phyloP scores from a whole-genome alignment of 106 monocot genomes.

The Dioscorea alata region DNA sequence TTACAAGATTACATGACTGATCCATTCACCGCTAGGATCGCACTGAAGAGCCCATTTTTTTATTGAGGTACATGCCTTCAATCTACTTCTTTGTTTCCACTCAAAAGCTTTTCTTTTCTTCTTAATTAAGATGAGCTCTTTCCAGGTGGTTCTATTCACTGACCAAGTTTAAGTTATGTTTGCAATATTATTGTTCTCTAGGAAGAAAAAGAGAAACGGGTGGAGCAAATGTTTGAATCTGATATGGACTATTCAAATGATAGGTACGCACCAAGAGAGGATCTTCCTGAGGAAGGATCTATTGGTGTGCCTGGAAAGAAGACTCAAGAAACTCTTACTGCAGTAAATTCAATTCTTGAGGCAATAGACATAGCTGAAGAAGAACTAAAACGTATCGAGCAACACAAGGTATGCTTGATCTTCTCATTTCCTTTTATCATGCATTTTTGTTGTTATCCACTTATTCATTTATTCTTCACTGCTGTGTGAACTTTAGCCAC shows the following conservation, averaged over 20 bases:
- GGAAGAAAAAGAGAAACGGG: conserved; percentile 92
- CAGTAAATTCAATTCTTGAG: conserved; percentile 79
- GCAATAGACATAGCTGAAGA: conserved; percentile 79
- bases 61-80: conserved; percentile 46
- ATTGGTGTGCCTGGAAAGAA: conserved; percentile 76
- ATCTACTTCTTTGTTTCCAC: neutral
- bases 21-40: conserved; percentile 96
- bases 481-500: neutral
- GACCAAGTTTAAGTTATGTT: neutral
- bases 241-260: conserved; percentile 64
- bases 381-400: conserved; percentile 64
- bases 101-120: neutral
- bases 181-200: conserved; percentile 19
- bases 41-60: conserved; percentile 87
- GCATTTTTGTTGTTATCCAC: neutral
- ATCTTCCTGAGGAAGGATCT: conserved; percentile 74
- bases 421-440: conserved; percentile 1
- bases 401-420: conserved; percentile 52
- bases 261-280: conserved; percentile 70
- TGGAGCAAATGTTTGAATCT: conserved; percentile 80
- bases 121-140: too few relatives aligned
- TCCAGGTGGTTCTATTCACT: neutral
- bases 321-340: conserved; percentile 74
- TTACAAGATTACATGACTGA: conserved; percentile 94
- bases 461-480: neutral